Conservation (phyloP, 2,329 filamentous ascomycete species). For the Fusarium stilboides region DNA sequence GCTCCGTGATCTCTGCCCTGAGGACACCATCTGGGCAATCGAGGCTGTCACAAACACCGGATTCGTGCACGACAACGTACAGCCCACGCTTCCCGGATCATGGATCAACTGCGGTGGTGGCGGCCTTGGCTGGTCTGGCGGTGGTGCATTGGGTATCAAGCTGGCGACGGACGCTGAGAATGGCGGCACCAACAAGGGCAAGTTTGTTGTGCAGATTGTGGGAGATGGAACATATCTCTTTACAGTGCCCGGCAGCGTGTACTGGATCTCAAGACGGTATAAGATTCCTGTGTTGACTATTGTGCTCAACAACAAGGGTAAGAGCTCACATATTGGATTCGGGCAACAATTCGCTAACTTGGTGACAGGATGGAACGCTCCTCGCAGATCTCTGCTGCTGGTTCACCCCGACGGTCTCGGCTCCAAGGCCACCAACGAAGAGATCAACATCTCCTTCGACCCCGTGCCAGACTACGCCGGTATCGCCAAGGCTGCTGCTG, state of each 20-base stretch:
- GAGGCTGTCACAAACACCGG: conserved; percentile 83
- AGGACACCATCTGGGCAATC: conserved; percentile 79
- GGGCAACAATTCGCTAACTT: conserved; percentile 15
- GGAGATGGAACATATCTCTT: conserved; percentile 72
- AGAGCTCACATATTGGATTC: conserved; percentile 6
- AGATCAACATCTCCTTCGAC: conserved; percentile 73
- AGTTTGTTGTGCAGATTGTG: conserved; percentile 69
- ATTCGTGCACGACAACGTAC: conserved; percentile 79
- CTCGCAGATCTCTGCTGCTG: conserved; percentile 68
- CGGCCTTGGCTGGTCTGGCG: conserved; percentile 85
- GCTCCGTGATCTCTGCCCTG: conserved; percentile 54
- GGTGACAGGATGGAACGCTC: conserved; percentile 70
- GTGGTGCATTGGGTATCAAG: conserved; percentile 82
- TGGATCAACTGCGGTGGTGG: conserved; percentile 89
- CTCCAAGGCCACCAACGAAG: conserved; percentile 70
- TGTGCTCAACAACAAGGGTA: conserved; percentile 71
- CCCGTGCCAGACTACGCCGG: conserved; percentile 72
- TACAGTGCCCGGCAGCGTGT: conserved; percentile 67
- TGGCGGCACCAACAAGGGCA: conserved; percentile 61
- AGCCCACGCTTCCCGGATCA: conserved; percentile 75
- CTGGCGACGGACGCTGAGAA: conserved; percentile 69
- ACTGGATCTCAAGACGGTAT: conserved; percentile 70
- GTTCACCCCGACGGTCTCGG: conserved; percentile 72
- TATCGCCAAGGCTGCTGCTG: conserved; percentile 72
- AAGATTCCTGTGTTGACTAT: conserved; percentile 69